Conservation (phyloP, 306 rosid genomes). For the Hippophae tibetana region DNA sequence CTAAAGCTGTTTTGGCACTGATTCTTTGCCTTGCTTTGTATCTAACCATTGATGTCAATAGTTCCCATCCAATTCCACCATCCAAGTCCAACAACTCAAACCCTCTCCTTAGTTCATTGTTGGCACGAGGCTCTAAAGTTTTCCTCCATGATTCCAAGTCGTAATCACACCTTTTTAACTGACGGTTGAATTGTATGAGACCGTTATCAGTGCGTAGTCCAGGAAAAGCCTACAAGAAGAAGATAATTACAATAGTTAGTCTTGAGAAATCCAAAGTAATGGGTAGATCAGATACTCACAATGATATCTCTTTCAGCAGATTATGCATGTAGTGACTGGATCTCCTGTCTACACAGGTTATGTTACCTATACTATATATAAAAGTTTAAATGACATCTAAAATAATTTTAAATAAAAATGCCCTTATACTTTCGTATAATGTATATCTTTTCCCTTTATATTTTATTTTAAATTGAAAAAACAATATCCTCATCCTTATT, state of each 20-base stretch:
- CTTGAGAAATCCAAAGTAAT: conserved; percentile 16
- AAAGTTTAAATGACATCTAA: too few relatives aligned
- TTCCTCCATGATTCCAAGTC: conserved; percentile 84
- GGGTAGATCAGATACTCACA: background rate
- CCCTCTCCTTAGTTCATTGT: conserved; percentile 61
- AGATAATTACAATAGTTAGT: conserved; percentile 8
- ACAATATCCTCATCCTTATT: too few relatives aligned
- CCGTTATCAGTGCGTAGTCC: conserved; percentile 55
- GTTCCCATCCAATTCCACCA: conserved; percentile 95
- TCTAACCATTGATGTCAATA: conserved; percentile 78
- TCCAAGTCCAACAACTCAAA: conserved; percentile 85
- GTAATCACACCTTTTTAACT: conserved; percentile 79
- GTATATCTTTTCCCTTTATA: too few relatives aligned
- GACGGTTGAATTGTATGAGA: conserved; percentile 88
- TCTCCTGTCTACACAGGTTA: too few relatives aligned
- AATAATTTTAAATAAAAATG: too few relatives aligned
- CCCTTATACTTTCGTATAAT: too few relatives aligned
- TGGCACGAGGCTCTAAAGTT: conserved; percentile 53
- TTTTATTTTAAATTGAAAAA: too few relatives aligned
- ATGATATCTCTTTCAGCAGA: too few relatives aligned
- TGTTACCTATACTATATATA: too few relatives aligned
- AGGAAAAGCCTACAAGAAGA: conserved; percentile 60
- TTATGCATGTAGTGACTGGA: too few relatives aligned
- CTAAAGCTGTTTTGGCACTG: conserved; percentile 81
- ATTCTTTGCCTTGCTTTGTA: conserved; percentile 76